Evolutionary conservation across 768 basidiomycete species (phyloP), one percentile per base, ranked within the genome.

Genomic region (Zangia roseola): DNA sequence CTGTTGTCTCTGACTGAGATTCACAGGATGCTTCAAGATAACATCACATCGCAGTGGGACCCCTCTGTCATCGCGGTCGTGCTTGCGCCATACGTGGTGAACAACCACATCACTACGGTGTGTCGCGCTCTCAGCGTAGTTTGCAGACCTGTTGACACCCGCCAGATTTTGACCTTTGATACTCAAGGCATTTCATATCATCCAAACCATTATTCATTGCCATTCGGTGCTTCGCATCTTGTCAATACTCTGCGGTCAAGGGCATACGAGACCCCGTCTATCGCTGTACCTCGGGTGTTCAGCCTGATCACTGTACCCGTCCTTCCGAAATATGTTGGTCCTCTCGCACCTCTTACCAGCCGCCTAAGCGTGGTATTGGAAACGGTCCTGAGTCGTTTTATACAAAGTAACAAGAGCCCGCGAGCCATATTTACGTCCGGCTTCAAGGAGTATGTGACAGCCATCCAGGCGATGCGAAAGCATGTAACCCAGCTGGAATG

Each of bases 111-210:
- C 43, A 76, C 78, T 34, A 80, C 78, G 1, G 91, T 91, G 59
- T 24, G 79, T 69, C 19, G 26, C 21, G 40, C 38, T 35, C 45
- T 53, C 10, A 21, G 24, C 13, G 50, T 23, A 13, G 26, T 21
- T 16, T 10, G 26, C 45, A n/a, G 9, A 47, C 26, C 43, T 43
- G 19, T 41, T 31, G 13, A 23, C 33, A 10, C 45, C 28, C 23
- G 49, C 24, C 57, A 94, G 91, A 82, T 95, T 40, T 72, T 97
- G 40, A 94, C 92, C 0, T 97, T 95, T 61, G 94, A 97, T 65
- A 49, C 69, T 0, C 56, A 59, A 2, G 94, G 93, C 3, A 71
- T 95, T 13, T 91, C 93, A n/a, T 73, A 72, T 4, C 94, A 95
- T 61, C 89, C 89, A 2, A 97, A 97, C 63, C 94, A 97, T 67